Base-by-base conservation (phyloP, 495 filamentous ascomycete genomes). In the Tetracladium setigerum region DNA sequence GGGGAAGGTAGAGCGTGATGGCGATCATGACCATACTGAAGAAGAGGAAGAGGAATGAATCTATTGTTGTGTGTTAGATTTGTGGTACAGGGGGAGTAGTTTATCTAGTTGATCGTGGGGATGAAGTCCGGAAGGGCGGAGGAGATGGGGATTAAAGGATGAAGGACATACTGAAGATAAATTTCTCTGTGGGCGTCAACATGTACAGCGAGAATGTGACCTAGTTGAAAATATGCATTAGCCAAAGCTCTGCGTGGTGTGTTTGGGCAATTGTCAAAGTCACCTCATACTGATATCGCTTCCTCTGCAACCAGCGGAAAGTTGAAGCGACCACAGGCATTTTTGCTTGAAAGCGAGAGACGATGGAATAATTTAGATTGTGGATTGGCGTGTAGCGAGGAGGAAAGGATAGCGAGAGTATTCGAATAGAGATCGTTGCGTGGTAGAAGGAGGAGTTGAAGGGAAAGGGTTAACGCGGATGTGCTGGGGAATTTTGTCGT, bases 41-140 rank as follows among this genome's bases (percentile, higher is more conserved):
- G 59, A 94, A 80, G 57, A 94, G 80, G 67, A 98, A 89, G 60
- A 95, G 73, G 62, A 95, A 75, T 9, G 86, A 89, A 73, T 95
- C 92, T 98, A 19, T 30, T 30, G 44, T 19, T 36, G 27, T 9
- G 52, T 30, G 15, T 43, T 38, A 38, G 50, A 30, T 8, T 44
- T 45, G 6, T n/a, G n/a, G n/a, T n/a, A n/a, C n/a, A 16, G 16
- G 33, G 43, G 2, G n/a, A 17, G 16, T 14, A 7, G 14, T 18
- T 5, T 9, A 2, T 47, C 2, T 27, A 15, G 36, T 39, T 16
- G 36, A 33, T 2, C 5, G 12, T 13, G 13, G n/a, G 41, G 38
- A 31, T 30, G n/a, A n/a, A n/a, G n/a, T n/a, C n/a, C n/a, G 15
- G 46, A 5, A 19, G 27, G 39, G 11, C 22, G 31, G 41, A 10